Evolutionary conservation across 73 alveolate species (phyloP).

Genomic region (Symbiodinium natans): DNA sequence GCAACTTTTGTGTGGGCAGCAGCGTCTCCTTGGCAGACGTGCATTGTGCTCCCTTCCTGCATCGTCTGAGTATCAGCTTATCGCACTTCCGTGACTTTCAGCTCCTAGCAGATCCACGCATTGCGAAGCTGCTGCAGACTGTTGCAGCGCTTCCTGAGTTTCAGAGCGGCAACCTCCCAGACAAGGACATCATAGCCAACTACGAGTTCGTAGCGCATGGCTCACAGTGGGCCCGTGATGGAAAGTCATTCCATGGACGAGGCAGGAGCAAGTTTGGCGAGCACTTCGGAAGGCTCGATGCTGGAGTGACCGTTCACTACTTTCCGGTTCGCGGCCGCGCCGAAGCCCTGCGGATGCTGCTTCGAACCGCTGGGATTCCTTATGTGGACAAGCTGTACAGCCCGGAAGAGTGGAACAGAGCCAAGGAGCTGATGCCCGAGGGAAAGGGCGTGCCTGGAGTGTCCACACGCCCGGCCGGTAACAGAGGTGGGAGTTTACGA

Average conservation of each 20-base stretch:
- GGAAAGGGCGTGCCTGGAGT: slow-evolving; percentile 86
- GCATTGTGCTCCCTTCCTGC: slow-evolving; percentile 62
- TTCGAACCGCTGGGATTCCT: slow-evolving; percentile 21
- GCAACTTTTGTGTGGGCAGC: slow-evolving; percentile 37
- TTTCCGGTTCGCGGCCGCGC: slow-evolving; percentile 66
- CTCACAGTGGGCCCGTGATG: slow-evolving; percentile 70
- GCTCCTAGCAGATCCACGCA: slow-evolving; percentile 44
- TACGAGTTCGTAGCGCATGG: slow-evolving; percentile 70
- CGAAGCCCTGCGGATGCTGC: slow-evolving; percentile 76
- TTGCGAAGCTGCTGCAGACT: background rate
- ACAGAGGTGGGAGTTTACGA: no score
- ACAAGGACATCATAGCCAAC: slow-evolving; percentile 50
- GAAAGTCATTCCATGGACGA: slow-evolving; percentile 62
- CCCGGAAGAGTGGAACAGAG: slow-evolving; percentile 54
- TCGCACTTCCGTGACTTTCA: slow-evolving; percentile 57
- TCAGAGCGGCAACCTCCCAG: slow-evolving; percentile 47
- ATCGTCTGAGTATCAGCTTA: slow-evolving; percentile 50
- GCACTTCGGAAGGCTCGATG: background rate
- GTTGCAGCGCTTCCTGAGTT: slow-evolving; percentile 31
- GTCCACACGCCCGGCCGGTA: slow-evolving; percentile 53
- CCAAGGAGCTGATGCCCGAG: slow-evolving; percentile 50
- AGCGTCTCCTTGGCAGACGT: slow-evolving; percentile 74
- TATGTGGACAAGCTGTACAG: slow-evolving; percentile 55
- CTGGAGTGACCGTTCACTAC: slow-evolving; percentile 27
- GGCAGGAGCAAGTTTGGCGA: slow-evolving; percentile 33